These are phyloP conservation scores for Phytophthora litchii DNA, from an alignment of 352 stramenopile genomes.

Conservation along the genomic window DNA sequence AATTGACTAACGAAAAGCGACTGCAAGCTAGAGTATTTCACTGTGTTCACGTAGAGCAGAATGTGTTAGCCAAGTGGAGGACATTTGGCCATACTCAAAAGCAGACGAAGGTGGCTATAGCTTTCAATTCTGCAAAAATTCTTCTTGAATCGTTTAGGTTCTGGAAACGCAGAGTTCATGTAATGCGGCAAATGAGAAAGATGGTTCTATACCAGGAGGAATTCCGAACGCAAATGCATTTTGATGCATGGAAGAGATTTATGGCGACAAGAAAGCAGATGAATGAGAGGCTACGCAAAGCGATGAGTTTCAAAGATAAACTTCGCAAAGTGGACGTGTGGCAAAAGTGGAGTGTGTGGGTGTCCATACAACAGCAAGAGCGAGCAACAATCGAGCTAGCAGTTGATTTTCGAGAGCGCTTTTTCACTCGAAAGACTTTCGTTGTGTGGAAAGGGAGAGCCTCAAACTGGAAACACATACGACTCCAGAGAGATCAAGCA, in stretches of 20 bases:
- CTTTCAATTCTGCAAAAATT: slow-evolving; percentile 17
- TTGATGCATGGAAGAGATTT: slow-evolving; percentile 52
- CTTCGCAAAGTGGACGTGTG: slow-evolving; percentile 37
- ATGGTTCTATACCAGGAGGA: slow-evolving; percentile 45
- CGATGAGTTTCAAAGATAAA: slow-evolving; percentile 37
- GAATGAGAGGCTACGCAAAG: slow-evolving; percentile 28
- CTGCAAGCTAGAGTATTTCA: slow-evolving; percentile 34
- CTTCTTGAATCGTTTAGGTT: slow-evolving; percentile 3
- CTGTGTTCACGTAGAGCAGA: slow-evolving; percentile 23
- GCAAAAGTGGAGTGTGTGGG: slow-evolving; percentile 39
- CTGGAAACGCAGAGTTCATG: slow-evolving; percentile 35
- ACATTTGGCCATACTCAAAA: slow-evolving; percentile 11
- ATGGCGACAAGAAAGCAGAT: slow-evolving; percentile 30
- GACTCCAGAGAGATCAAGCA: slow-evolving; percentile 8
- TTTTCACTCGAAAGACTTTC: slow-evolving; percentile 45
- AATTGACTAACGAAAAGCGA: slow-evolving; percentile 6
- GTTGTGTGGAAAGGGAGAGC: slow-evolving; percentile 33
- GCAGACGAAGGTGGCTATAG: slow-evolving; percentile 9
- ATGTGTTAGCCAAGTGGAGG: slow-evolving; percentile 6
- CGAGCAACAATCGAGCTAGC: slow-evolving; percentile 40
- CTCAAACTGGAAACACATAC: slow-evolving; percentile 30
- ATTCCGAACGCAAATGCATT: slow-evolving; percentile 46
- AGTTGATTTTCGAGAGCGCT: slow-evolving; percentile 40
- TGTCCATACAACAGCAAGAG: slow-evolving; percentile 21
- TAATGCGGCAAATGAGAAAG: slow-evolving; percentile 44